phyloP scores from a whole-genome alignment of 106 monocot genomes.

The Posidonia australis region DNA sequence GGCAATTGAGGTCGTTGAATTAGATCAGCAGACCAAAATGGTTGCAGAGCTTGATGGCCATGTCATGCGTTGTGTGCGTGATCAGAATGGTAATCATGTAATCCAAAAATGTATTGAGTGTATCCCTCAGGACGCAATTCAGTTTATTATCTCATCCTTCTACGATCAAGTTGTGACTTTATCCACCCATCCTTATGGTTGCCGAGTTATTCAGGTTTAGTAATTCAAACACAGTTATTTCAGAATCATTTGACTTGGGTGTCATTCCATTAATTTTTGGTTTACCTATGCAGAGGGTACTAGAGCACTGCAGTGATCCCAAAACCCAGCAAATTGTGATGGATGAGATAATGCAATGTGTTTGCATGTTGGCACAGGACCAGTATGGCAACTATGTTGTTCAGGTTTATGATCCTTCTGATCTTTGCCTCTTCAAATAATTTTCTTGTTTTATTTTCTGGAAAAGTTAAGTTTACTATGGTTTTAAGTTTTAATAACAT shows the following conservation, averaged over 20 bases:
- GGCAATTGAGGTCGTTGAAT: conserved; percentile 77
- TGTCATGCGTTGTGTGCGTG: conserved; percentile 75
- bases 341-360: conserved; percentile 75
- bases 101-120: conserved; percentile 91
- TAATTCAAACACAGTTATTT: neutral
- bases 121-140: conserved; percentile 70
- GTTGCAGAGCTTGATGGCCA: conserved; percentile 74
- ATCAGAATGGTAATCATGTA: conserved; percentile 96
- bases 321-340: conserved; percentile 72
- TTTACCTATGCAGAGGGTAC: conserved; percentile 38
- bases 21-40: conserved; percentile 76
- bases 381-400: conserved; percentile 93
- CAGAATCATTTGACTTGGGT: neutral
- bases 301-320: conserved; percentile 76
- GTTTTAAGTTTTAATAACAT: too few species aligned
- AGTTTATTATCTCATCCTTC: conserved; percentile 75
- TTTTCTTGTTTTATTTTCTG: neutral
- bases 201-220: conserved; percentile 74
- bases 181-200: conserved; percentile 86
- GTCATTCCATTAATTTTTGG: neutral
- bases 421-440: neutral
- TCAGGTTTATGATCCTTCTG: conserved; percentile 35
- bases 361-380: conserved; percentile 68
- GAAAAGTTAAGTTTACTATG: too few species aligned
- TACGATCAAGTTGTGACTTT: conserved; percentile 74